Evolutionary conservation across 768 basidiomycete species (phyloP), one percentile per base, ranked within the genome.

Genomic region (Macrolepiota fuliginosa): DNA sequence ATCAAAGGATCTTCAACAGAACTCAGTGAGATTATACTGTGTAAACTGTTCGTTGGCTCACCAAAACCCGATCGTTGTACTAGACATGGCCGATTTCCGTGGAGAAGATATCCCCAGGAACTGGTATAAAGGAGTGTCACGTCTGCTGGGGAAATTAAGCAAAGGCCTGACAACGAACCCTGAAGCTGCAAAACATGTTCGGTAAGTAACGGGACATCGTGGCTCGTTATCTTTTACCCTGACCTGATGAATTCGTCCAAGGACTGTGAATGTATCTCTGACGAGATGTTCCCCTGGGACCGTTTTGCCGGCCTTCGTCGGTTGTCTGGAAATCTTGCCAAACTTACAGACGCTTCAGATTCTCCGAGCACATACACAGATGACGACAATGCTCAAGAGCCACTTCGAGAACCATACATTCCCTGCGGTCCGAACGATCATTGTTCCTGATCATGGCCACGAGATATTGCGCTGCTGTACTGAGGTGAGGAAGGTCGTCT

Each of bases 341-440:
- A 73, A 74, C 45, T 62, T 74, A 2, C 72, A 71, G 54, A 74
- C 72, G 3, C 58, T 74, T 6, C 72, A 73, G 56, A 65, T 76
- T 35, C 53, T 73, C 13, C 72, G 74, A 56, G 69, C 72, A 17
- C 72, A 76, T 59, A 67, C 69, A 2, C 67, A 66, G 40, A 74
- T 74, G 73, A 70, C 70, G 5, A 70, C 69, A 9, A 64, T 63
- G 13, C 54, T 73, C 15, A 69, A 69, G 40, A 59, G 63, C 0
- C 67, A 61, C 10, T 74, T 75, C 45, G 54, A 67, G 25, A 61
- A 56, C 11, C 50, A 66, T 19, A 52, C 53, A 3, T 56, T 72
- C 10, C 70, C 74, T 11, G 58, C 46, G 15, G 64, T 74, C 25
- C 72, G 69, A 19, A 70, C 63, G 0, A 46, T 73, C 19, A 69